phyloP scores from a whole-genome alignment of 176 grass and related monocot genomes.

The Metroxylon sagu region DNA sequence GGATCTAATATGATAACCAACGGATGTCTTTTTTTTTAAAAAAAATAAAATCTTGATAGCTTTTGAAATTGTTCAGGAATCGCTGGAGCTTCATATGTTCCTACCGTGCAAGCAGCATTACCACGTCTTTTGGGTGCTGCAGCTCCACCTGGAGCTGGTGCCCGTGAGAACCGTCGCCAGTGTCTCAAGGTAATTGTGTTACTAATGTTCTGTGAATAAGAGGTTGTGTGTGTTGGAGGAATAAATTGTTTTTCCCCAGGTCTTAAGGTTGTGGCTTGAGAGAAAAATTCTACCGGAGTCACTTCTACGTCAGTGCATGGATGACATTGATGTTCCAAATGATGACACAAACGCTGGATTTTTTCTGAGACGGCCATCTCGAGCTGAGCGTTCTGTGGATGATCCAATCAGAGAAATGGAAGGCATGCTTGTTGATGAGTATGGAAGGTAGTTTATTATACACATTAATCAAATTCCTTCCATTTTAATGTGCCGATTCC shows the following conservation, averaged over 20 bases:
- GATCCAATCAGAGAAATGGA: constrained; percentile 99
- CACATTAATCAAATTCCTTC: constrained; percentile 4
- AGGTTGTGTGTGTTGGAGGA: neutral
- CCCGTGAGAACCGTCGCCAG: constrained; percentile 88
- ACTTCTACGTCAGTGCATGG: constrained; percentile 52
- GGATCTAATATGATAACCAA: constrained; percentile 14
- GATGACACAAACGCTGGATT: constrained; percentile 46
- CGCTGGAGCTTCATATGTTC: constrained; percentile 74
- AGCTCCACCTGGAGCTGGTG: constrained; percentile 74
- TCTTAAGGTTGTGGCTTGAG: constrained; percentile 91
- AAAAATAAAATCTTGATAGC: neutral
- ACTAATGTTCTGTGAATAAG: neutral
- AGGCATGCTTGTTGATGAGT: constrained; percentile 94
- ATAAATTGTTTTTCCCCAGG: constrained; percentile 36
- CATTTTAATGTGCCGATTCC: no score
- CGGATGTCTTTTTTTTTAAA: neutral
- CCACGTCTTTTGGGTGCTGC: constrained; percentile 77
- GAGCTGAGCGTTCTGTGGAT: constrained; percentile 86
- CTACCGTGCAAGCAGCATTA: constrained; percentile 71
- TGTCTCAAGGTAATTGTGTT: constrained; percentile 68
- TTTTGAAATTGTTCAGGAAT: constrained; percentile 31
- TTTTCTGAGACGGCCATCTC: constrained; percentile 49
- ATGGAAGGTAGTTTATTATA: constrained; percentile 70
- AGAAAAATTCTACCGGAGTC: constrained; percentile 96
- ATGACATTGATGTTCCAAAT: constrained; percentile 69